Percentiles rank a stretch among this genome's conserved stretches.
Conservation (phyloP, 2,329 filamentous ascomycete genomes). For the Claviceps sp. region DNA sequence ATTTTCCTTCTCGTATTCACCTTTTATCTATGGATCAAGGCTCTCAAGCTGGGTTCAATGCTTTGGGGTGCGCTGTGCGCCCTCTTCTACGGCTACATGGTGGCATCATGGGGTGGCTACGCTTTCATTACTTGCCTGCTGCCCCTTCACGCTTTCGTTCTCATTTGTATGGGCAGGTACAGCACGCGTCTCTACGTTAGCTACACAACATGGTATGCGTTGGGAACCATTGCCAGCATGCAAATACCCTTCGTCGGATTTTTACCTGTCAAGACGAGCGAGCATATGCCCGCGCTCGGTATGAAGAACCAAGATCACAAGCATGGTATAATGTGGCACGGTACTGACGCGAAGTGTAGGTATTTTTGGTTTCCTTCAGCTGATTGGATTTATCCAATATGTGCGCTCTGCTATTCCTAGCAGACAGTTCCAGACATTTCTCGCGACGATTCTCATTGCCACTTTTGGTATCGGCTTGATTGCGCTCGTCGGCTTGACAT, state of each 20-base stretch:
- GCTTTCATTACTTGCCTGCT: conserved; percentile 98
- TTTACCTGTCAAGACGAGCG: conserved; percentile 87
- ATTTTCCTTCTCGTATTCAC: conserved; percentile 98
- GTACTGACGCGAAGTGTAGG: conserved; percentile 34
- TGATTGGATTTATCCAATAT: conserved; percentile 86
- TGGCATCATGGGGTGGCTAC: conserved; percentile 98
- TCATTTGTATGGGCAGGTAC: conserved; percentile 94
- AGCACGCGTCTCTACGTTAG: conserved; percentile 89
- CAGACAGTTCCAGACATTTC: conserved; percentile 86
- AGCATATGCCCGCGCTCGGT: conserved; percentile 97
- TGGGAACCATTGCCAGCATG: conserved; percentile 95
- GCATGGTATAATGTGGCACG: conserved; percentile 7
- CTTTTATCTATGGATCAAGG: conserved; percentile 98
- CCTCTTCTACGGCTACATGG: conserved; percentile 99
- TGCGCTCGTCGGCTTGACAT: conserved; percentile 74
- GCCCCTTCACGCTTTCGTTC: conserved; percentile 82
- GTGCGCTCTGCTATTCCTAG: conserved; percentile 77
- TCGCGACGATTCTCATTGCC: conserved; percentile 60
- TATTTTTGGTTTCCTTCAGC: conserved; percentile 89
- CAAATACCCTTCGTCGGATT: conserved; percentile 99
- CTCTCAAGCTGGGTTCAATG: conserved; percentile 88
- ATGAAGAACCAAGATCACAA: conserved; percentile 20
- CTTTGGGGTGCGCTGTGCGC: conserved; percentile 93
- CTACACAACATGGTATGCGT: conserved; percentile 95
- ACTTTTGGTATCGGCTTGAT: conserved; percentile 62